Evolutionary conservation across 345 rosid species (phyloP).

Genomic region (Clausena lansium): DNA sequence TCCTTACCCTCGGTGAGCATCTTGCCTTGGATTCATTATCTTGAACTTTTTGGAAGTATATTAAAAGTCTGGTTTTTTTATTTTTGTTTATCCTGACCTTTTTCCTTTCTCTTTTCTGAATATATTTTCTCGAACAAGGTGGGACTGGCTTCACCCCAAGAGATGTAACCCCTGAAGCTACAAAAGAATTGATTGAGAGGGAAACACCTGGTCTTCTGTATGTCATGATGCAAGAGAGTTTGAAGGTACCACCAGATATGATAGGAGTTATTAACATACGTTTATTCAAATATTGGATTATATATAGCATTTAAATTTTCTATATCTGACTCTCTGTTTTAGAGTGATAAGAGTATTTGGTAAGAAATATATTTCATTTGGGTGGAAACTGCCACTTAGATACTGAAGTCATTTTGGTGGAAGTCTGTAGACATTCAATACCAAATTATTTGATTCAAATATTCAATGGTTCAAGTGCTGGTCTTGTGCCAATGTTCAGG

Average conservation of each 20-base stretch:
- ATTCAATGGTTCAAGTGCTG: neutral
- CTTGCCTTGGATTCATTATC: constrained; percentile 5
- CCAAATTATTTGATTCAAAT: neutral
- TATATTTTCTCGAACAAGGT: constrained; percentile 43
- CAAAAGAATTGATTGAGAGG: constrained; percentile 75
- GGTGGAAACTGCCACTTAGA: neutral
- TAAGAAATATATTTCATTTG: neutral
- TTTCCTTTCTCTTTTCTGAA: neutral
- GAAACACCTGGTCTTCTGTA: constrained; percentile 88
- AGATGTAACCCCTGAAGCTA: constrained; percentile 97
- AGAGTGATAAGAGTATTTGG: neutral
- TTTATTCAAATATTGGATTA: neutral
- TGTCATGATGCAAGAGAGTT: constrained; percentile 96
- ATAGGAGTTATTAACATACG: neutral
- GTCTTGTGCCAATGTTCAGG: neutral
- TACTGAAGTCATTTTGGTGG: neutral
- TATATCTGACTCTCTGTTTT: neutral
- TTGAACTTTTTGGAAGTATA: neutral
- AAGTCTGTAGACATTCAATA: neutral
- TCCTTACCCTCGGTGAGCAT: constrained; percentile 76
- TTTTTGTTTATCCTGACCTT: neutral
- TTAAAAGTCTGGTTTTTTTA: neutral
- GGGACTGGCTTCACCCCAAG: constrained; percentile 96
- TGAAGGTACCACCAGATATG: constrained; percentile 52
- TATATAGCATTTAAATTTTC: neutral